A percentile compares a stretch with the other conserved stretches of the same genome.
Conservation (phyloP, 768 basidiomycete species). For the Termitomyces sp. region DNA sequence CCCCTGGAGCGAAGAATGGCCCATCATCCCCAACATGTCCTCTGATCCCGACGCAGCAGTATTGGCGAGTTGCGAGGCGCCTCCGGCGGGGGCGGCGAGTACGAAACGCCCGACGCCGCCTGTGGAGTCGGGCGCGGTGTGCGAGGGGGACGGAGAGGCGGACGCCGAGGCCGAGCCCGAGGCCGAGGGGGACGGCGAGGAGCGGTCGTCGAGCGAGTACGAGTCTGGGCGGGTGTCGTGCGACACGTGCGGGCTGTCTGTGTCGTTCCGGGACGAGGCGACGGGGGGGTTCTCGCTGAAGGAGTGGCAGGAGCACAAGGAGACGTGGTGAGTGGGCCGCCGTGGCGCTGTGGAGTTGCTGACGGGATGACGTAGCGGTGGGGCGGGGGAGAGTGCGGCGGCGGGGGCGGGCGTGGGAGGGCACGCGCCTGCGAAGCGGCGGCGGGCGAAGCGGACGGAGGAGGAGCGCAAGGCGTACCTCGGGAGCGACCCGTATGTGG, state of each 20-base stretch:
- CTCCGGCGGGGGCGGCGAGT: too few species aligned
- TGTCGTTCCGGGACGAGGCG: slow-evolving; percentile 63
- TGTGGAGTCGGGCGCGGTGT: too few species aligned
- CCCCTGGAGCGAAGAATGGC: too few species aligned
- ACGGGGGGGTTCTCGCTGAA: slow-evolving; percentile 60
- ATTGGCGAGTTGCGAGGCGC: too few species aligned
- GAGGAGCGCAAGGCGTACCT: slow-evolving; percentile 72
- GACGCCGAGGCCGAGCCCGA: background rate
- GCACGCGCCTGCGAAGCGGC: slow-evolving; percentile 49
- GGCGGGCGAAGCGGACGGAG: slow-evolving; percentile 72
- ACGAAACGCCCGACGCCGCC: too few species aligned
- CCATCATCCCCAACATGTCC: too few species aligned
- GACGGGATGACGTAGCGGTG: too few species aligned
- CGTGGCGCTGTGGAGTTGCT: too few species aligned
- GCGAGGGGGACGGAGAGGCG: background rate
- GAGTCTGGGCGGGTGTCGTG: slow-evolving; percentile 62
- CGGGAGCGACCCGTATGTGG: slow-evolving; percentile 68
- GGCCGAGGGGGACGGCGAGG: slow-evolving; percentile 7
- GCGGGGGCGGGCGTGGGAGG: too few species aligned
- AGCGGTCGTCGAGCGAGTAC: slow-evolving; percentile 43
- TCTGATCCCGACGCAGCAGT: too few species aligned
- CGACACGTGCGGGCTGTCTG: slow-evolving; percentile 52
- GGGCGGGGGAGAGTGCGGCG: background rate
- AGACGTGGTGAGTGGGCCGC: slow-evolving; percentile 40
- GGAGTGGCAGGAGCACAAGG: slow-evolving; percentile 66